Evolutionary conservation across 208 protist genomes (phyloP).

Genomic region (Crithidia fasciculata): DNA sequence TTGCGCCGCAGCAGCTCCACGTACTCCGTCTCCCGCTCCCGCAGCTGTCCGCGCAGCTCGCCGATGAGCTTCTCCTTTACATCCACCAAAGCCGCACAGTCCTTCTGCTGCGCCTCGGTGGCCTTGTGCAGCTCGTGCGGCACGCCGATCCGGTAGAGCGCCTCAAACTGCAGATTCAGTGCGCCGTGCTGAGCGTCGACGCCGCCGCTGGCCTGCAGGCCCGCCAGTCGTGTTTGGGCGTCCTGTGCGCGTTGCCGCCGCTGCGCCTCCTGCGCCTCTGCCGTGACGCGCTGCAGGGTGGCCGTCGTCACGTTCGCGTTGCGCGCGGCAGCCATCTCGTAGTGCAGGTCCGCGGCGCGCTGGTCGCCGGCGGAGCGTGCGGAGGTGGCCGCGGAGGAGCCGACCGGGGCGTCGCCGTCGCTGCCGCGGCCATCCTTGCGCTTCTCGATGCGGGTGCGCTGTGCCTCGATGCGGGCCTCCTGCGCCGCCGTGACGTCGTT

Average conservation of each 20-base stretch:
- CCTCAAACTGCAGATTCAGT: slow-evolving; percentile 87
- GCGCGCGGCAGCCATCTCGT: slow-evolving; percentile 52
- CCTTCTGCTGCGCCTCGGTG: slow-evolving; percentile 69
- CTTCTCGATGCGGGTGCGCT: slow-evolving; percentile 51
- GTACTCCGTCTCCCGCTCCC: slow-evolving; percentile 93
- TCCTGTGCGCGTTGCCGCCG: slow-evolving; percentile 60
- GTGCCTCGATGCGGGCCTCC: slow-evolving; percentile 68
- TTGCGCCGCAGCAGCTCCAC: slow-evolving; percentile 85
- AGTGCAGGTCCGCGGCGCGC: slow-evolving; percentile 49
- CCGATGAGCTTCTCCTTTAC: slow-evolving; percentile 90
- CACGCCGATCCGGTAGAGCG: slow-evolving; percentile 83
- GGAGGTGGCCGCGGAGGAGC: neutral
- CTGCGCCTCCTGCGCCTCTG: slow-evolving; percentile 71
- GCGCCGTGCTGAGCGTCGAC: slow-evolving; percentile 69
- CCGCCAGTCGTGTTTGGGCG: slow-evolving; percentile 43
- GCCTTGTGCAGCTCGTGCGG: slow-evolving; percentile 88
- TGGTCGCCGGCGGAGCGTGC: slow-evolving; percentile 37
- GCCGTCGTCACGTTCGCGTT: slow-evolving; percentile 53
- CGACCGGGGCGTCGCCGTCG: slow-evolving; percentile 8
- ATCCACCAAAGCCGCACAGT: slow-evolving; percentile 80
- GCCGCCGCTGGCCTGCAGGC: slow-evolving; percentile 56
- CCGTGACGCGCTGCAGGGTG: slow-evolving; percentile 61
- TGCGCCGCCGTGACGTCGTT: slow-evolving; percentile 28
- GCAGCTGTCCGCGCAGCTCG: slow-evolving; percentile 81
- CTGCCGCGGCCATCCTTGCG: slow-evolving; percentile 11